phyloP scores from a whole-genome alignment of 2,329 filamentous ascomycete species.

The Microthyrium microscopicum region DNA sequence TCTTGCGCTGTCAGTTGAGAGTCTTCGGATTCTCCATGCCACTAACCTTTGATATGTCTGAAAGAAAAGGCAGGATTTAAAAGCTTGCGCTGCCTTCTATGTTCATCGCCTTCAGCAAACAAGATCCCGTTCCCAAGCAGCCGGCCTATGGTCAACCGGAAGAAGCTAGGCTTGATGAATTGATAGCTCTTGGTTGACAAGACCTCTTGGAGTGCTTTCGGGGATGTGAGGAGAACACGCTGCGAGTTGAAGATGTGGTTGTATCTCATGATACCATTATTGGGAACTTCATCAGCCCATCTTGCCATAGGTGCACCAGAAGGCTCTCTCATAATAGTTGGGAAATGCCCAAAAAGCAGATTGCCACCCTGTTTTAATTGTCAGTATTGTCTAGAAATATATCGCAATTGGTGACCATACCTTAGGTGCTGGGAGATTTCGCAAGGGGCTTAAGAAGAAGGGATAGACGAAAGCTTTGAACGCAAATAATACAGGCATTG shows the following conservation, averaged over 20 bases:
- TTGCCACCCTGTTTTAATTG: conserved; percentile 13
- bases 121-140: conserved; percentile 57
- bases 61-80: conserved; percentile 34
- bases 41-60: conserved; percentile 33
- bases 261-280: conserved; percentile 39
- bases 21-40: too few species aligned
- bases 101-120: conserved; percentile 78
- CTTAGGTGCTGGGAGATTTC: conserved; percentile 36
- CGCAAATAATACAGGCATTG: not conserved
- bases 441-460: conserved; percentile 38
- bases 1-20: too few species aligned
- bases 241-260: conserved; percentile 30
- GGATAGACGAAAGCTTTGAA: conserved; percentile 36
- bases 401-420: conserved; percentile 18
- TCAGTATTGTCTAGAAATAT: conserved; percentile 1
- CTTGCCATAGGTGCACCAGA: conserved; percentile 28
- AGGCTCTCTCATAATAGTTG: conserved; percentile 23
- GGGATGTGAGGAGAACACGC: conserved; percentile 27
- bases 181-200: conserved; percentile 34
- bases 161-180: conserved; percentile 29
- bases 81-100: conserved; percentile 43
- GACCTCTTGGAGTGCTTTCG: conserved; percentile 32
- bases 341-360: conserved; percentile 26
- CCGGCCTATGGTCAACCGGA: conserved; percentile 39
- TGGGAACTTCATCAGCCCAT: conserved; percentile 36